Evolutionary conservation across 805 yeast species (phyloP).

Genomic region (Saccharomycopsis sp.): DNA sequence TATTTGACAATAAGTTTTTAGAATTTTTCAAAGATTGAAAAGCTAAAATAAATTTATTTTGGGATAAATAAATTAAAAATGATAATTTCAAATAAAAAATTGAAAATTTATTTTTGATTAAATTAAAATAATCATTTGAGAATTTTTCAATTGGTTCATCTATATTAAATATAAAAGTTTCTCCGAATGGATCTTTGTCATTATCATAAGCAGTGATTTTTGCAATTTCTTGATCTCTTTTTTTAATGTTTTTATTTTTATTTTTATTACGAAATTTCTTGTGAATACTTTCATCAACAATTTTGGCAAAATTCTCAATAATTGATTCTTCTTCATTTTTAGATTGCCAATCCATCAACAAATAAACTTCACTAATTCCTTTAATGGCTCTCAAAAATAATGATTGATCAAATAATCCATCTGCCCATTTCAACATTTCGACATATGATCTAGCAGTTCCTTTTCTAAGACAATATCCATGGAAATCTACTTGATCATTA

Average conservation of each 20-base stretch:
- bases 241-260: constrained; percentile 9
- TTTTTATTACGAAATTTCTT: constrained; percentile 13
- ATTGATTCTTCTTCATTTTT: constrained; percentile 11
- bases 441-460: constrained; percentile 84
- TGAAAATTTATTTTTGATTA: constrained; percentile 6
- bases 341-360: constrained; percentile 25
- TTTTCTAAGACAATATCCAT: constrained; percentile 78
- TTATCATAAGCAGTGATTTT: constrained; percentile 9
- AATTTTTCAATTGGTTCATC: constrained; percentile 7
- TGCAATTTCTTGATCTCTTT: constrained; percentile 6
- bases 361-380: constrained; percentile 52
- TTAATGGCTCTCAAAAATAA: constrained; percentile 58
- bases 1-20: neutral
- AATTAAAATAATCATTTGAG: constrained; percentile 1
- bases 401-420: constrained; percentile 56
- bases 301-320: constrained; percentile 5
- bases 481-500: constrained; percentile 90
- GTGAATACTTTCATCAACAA: neutral
- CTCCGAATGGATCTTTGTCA: constrained; percentile 15
- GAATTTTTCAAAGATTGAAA: constrained; percentile 12
- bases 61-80: constrained; percentile 5
- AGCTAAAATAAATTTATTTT: constrained; percentile 14
- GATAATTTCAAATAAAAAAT: constrained; percentile 11
- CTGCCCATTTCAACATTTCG: constrained; percentile 76
- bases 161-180: constrained; percentile 6